Evolutionary conservation across 257 asterid species (phyloP), one percentile per base, ranked within the genome.

Genomic region (Osmanthus fragrans): DNA sequence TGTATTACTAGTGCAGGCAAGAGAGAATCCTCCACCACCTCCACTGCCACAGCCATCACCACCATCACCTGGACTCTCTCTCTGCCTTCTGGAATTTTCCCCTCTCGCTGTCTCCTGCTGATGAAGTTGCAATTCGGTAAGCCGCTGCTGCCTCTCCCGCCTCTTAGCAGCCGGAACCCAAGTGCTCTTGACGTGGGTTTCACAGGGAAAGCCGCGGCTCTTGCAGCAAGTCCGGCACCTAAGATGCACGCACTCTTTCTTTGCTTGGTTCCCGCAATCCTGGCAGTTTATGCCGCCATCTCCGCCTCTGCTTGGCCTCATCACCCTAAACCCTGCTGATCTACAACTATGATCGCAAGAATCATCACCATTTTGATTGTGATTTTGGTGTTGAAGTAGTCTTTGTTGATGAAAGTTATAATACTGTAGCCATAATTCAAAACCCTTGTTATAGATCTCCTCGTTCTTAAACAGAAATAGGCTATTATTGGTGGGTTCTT

Each of bases 371-470:
- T 47, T 47, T 47, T 4, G 56, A 47, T 16, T n/a, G 4, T 77
- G 85, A 0, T 72, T 82, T 2, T 77, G 88, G 27, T 54, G 25
- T 19, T 19, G 25, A 0, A 76, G 85, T 5, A 39, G 54, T 47
- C 83, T 79, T 30, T 84, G 89, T 5, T 89, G 95, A 10, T 88
- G 90, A 58, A 85, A 33, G 33, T 88, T 92, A 67, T 88, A 86
- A 75, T 83, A 80, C 37, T 87, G 94, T 65, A 87, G 93, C 93
- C 99, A 95, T 90, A 88, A 79, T 77, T 93, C 93, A 18, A 91
- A 93, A 85, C 98, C 94, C 94, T 90, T 89, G 91, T 77, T 81
- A 73, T 87, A 87, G 92, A 90, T 89, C 94, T 89, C 97, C 39
- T 89, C 90, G 88, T 87, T 87, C 73, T 87, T 85, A 86, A 86